phyloP scores from a whole-genome alignment of 106 monocot genomes.

The Dendrobium huoshanense region DNA sequence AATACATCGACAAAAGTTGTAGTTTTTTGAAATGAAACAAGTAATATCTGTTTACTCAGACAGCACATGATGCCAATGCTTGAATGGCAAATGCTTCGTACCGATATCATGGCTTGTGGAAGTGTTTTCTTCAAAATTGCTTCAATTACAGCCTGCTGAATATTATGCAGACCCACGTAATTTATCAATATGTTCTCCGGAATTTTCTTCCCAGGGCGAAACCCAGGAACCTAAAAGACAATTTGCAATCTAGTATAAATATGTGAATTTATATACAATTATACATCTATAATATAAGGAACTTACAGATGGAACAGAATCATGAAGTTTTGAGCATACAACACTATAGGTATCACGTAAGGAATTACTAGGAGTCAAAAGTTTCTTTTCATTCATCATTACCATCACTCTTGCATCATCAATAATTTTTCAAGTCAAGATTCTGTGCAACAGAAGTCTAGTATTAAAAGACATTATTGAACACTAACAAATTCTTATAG shows the following conservation, averaged over 20 bases:
- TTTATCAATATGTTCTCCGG: constrained; percentile 88
- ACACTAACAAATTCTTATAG: no score
- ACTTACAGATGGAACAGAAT: no score
- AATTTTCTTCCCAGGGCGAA: constrained; percentile 85
- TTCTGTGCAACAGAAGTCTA: no score
- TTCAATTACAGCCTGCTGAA: constrained; percentile 73
- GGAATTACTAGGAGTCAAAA: no score
- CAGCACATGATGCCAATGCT: background rate
- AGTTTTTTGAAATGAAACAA: background rate
- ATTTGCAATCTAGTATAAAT: background rate
- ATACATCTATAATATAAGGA: no score
- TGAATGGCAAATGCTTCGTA: constrained; percentile 14
- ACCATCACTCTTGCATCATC: no score
- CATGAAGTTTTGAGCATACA: no score
- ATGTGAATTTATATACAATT: background rate
- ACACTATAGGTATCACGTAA: no score
- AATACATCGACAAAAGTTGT: background rate
- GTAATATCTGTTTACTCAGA: background rate
- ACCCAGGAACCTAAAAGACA: constrained; percentile 73
- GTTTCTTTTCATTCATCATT: no score
- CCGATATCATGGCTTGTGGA: constrained; percentile 73
- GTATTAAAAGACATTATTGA: no score
- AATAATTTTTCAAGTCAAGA: no score
- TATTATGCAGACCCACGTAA: constrained; percentile 57
- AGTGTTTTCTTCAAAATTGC: constrained; percentile 86